Percentiles rank a stretch among this genome's conserved stretches.
Conservation (phyloP, 2,329 filamentous ascomycete genomes). For the Penicillium freii region DNA sequence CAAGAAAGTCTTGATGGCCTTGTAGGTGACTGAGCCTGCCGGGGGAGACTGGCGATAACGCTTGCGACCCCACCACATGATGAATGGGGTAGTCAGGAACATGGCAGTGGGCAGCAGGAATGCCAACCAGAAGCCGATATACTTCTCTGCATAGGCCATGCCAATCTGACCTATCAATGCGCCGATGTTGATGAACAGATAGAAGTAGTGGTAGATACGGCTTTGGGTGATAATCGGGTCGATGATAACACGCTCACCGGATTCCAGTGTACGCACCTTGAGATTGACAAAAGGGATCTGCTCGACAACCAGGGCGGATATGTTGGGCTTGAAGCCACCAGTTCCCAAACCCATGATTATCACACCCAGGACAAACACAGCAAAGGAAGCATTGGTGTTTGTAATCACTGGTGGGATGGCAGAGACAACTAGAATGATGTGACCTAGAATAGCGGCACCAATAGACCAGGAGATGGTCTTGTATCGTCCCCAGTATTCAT, state of each 20-base stretch:
- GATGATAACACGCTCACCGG: neutral
- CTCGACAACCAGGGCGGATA: neutral
- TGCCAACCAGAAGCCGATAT: neutral
- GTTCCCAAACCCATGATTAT: neutral
- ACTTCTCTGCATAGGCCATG: neutral
- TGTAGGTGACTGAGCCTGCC: neutral
- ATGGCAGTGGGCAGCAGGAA: neutral
- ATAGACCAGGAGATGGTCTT: slow-evolving; percentile 68
- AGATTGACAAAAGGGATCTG: neutral
- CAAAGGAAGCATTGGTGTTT: neutral
- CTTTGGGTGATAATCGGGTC: neutral
- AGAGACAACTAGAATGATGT: neutral
- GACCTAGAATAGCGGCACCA: slow-evolving; percentile 61
- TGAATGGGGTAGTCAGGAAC: neutral
- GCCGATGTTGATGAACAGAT: neutral
- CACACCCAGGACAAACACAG: neutral
- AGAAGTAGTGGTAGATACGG: neutral
- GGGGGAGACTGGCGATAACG: neutral
- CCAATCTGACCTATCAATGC: neutral
- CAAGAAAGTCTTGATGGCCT: neutral
- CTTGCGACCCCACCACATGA: neutral
- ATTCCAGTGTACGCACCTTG: neutral
- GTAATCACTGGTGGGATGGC: neutral
- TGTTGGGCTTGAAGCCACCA: neutral
- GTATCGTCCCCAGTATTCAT: slow-evolving; percentile 68